Evolutionary conservation across 2,329 filamentous ascomycete species (phyloP).

Genomic region (Nemania sp.): DNA sequence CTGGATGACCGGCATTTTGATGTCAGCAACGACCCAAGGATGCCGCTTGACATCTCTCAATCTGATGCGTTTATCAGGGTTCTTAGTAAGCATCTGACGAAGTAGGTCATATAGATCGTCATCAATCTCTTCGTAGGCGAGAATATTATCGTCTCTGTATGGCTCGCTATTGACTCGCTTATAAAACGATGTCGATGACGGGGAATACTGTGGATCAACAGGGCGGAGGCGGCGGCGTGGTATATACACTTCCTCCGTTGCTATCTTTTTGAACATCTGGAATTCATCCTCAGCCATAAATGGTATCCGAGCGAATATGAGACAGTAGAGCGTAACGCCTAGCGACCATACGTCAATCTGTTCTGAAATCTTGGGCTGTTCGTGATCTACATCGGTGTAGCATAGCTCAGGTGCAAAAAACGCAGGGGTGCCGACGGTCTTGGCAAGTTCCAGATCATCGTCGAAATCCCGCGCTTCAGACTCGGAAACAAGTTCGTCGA

Average conservation of each 20-base stretch:
- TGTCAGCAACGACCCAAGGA: slow-evolving; percentile 82
- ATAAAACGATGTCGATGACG: slow-evolving; percentile 57
- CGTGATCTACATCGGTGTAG: slow-evolving; percentile 75
- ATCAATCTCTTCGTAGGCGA: slow-evolving; percentile 85
- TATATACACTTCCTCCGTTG: slow-evolving; percentile 89
- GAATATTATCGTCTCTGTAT: slow-evolving; percentile 75
- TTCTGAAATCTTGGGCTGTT: slow-evolving; percentile 79
- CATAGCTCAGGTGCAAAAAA: slow-evolving; percentile 98
- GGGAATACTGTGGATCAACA: slow-evolving; percentile 62
- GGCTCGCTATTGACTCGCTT: slow-evolving; percentile 63
- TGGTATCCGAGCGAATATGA: slow-evolving; percentile 90
- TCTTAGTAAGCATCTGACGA: slow-evolving; percentile 79
- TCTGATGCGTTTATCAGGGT: slow-evolving; percentile 85
- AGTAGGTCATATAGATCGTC: slow-evolving; percentile 79
- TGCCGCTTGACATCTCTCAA: slow-evolving; percentile 92
- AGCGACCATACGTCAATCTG: slow-evolving; percentile 98
- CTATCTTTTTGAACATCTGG: slow-evolving; percentile 88
- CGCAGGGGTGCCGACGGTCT: slow-evolving; percentile 94
- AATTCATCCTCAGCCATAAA: slow-evolving; percentile 92
- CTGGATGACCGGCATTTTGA: slow-evolving; percentile 66
- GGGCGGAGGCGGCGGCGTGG: slow-evolving; percentile 81
- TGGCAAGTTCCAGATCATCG: slow-evolving; percentile 93
- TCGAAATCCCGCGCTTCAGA: slow-evolving; percentile 86
- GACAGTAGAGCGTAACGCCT: slow-evolving; percentile 92
- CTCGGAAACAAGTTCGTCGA: slow-evolving; percentile 73